These are phyloP conservation scores for Gyromitra esculenta DNA, from an alignment of 2,329 filamentous ascomycete genomes.

Conservation along the genomic window DNA sequence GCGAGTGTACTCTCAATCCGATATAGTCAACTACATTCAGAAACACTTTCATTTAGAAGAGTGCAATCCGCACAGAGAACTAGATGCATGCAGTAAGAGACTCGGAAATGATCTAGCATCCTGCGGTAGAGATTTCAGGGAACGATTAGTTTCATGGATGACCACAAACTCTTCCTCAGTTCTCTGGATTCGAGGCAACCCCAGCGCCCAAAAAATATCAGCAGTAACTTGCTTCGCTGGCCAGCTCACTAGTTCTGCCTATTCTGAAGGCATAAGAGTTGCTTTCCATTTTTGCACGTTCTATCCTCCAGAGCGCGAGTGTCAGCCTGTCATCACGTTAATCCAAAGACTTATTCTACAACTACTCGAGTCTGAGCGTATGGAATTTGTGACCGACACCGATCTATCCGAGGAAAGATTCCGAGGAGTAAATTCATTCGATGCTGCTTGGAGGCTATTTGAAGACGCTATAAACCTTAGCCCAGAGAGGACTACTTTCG, in stretches of 20 bases:
- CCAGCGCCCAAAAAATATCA: background rate
- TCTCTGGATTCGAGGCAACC: constrained; percentile 12
- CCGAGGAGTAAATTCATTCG: background rate
- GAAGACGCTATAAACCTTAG: constrained; percentile 13
- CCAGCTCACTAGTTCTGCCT: background rate
- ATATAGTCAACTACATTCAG: background rate
- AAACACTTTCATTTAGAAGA: background rate
- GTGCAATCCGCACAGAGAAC: background rate
- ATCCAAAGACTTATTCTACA: background rate
- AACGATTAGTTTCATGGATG: constrained; percentile 11
- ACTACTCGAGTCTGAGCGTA: background rate
- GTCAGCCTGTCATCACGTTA: background rate
- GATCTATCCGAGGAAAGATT: constrained; percentile 13
- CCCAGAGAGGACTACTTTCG: background rate
- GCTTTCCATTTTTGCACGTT: constrained; percentile 19
- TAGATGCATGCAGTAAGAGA: background rate
- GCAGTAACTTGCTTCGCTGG: constrained; percentile 9
- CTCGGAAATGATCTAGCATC: background rate
- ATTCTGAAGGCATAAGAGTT: background rate
- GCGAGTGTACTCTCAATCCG: background rate
- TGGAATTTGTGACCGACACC: background rate
- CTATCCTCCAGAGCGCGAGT: background rate
- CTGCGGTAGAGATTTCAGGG: background rate
- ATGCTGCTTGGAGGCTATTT: constrained; percentile 4
- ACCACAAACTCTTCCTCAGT: background rate